Percentiles rank a stretch among this genome's conserved stretches.
Conservation (phyloP, 441 rosid species). For the Biscutella laevigata region DNA sequence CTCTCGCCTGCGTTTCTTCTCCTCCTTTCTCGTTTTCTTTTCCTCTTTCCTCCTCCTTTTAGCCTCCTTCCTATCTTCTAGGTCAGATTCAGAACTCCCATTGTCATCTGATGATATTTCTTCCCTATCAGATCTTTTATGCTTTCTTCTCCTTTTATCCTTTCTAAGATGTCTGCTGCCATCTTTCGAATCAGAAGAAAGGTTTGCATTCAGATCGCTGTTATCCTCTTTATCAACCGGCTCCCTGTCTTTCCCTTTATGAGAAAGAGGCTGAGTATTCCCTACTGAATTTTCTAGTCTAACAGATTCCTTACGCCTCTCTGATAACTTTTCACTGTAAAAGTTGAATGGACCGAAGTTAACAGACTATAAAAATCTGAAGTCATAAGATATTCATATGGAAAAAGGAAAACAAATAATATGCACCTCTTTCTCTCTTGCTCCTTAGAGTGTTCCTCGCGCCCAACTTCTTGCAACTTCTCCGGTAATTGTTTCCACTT, state of each 20-base stretch:
- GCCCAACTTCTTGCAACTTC: slow-evolving; percentile 27
- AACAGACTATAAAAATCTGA: background rate
- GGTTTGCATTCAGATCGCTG: slow-evolving; percentile 32
- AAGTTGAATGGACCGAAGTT: slow-evolving; percentile 8
- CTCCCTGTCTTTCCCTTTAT: slow-evolving; percentile 29
- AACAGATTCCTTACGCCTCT: slow-evolving; percentile 28
- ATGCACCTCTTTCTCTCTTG: slow-evolving; percentile 45
- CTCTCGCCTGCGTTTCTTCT: slow-evolving; percentile 65
- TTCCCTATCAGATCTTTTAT: slow-evolving; percentile 48
- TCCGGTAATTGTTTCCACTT: slow-evolving; percentile 32
- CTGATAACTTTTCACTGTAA: slow-evolving; percentile 47
- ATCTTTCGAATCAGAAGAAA: slow-evolving; percentile 42
- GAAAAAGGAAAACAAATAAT: slow-evolving; percentile 3
- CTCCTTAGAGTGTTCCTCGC: slow-evolving; percentile 19
- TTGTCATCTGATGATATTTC: slow-evolving; percentile 53
- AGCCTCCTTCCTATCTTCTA: slow-evolving; percentile 69
- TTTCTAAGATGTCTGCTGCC: slow-evolving; percentile 33
- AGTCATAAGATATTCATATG: background rate
- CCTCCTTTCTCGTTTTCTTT: slow-evolving; percentile 76
- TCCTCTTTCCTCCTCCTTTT: slow-evolving; percentile 87
- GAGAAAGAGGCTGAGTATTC: slow-evolving; percentile 24
- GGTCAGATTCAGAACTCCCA: slow-evolving; percentile 51
- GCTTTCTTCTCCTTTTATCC: slow-evolving; percentile 52
- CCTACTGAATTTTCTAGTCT: slow-evolving; percentile 37
- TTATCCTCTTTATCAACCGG: slow-evolving; percentile 35